phyloP scores from a whole-genome alignment of 257 asterid genomes.

The Gentiana straminea region DNA sequence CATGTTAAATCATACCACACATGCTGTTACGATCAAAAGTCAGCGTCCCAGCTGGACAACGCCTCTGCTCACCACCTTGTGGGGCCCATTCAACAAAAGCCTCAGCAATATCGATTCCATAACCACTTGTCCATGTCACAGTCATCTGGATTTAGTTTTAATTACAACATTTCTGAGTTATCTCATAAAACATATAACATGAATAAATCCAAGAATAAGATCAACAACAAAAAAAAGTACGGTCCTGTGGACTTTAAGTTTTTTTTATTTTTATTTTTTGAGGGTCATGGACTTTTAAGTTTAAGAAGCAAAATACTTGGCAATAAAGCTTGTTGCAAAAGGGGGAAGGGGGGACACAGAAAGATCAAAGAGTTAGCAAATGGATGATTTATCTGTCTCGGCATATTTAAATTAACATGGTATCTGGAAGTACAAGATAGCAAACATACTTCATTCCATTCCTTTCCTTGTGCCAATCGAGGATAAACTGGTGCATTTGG shows the following conservation, averaged over 20 bases:
- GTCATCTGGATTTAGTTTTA: slow-evolving; percentile 49
- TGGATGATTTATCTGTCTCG: too few relatives aligned
- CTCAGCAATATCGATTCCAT: slow-evolving; percentile 41
- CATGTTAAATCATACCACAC: slow-evolving; percentile 56
- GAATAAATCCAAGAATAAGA: background rate
- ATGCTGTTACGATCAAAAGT: slow-evolving; percentile 71
- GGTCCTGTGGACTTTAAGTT: too few relatives aligned
- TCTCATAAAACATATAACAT: too few relatives aligned
- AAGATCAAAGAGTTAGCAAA: too few relatives aligned
- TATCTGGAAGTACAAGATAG: background rate
- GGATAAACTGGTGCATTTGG: slow-evolving; percentile 95
- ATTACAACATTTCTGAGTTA: background rate
- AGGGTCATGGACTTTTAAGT: too few relatives aligned
- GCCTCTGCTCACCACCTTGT: slow-evolving; percentile 40
- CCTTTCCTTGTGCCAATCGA: slow-evolving; percentile 85
- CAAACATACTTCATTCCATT: slow-evolving; percentile 78
- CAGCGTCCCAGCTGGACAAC: slow-evolving; percentile 74
- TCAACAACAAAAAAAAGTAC: background rate
- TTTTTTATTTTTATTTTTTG: too few relatives aligned
- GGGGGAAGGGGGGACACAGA: background rate
- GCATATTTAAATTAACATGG: too few relatives aligned
- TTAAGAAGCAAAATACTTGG: background rate
- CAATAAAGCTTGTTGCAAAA: background rate
- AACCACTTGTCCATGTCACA: slow-evolving; percentile 97
- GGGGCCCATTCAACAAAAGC: slow-evolving; percentile 89